phyloP scores from a whole-genome alignment of 164 flowering plant species.

The Amborella trichopoda region DNA sequence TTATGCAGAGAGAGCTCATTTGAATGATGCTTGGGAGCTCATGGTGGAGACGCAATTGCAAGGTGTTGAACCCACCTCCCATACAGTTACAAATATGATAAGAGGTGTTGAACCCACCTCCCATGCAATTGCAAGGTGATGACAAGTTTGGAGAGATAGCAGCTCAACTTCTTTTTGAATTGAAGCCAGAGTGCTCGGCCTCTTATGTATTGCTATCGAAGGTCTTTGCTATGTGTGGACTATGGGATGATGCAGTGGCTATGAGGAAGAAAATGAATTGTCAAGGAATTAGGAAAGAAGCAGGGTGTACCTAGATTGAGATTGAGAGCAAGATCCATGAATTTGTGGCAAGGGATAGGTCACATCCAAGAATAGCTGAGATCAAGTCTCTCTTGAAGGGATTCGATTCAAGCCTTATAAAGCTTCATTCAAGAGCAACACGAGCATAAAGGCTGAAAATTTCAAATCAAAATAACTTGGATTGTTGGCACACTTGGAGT shows the following conservation, averaged over 20 bases:
- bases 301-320: too few species aligned
- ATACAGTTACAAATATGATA: not conserved
- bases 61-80: slow-evolving; percentile 3
- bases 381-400: too few species aligned
- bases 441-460: too few species aligned
- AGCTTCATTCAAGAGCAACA: too few species aligned
- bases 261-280: too few species aligned
- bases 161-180: slow-evolving; percentile 49
- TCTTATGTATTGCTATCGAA: slow-evolving; percentile 63
- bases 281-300: too few species aligned
- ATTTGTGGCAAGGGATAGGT: too few species aligned
- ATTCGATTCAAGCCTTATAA: too few species aligned
- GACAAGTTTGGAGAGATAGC: slow-evolving; percentile 57
- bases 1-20: not conserved
- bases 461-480: too few species aligned
- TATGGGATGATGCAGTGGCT: slow-evolving; percentile 43
- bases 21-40: not conserved
- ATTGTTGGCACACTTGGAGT: too few species aligned
- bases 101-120: not conserved
- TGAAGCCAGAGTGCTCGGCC: slow-evolving; percentile 79
- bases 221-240: slow-evolving; percentile 46
- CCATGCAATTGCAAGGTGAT: slow-evolving; percentile 28
- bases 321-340: too few species aligned
- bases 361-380: too few species aligned
- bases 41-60: not conserved